Base-by-base conservation (phyloP, 2,329 filamentous ascomycete genomes). In the Rhynchosporium agropyri region DNA sequence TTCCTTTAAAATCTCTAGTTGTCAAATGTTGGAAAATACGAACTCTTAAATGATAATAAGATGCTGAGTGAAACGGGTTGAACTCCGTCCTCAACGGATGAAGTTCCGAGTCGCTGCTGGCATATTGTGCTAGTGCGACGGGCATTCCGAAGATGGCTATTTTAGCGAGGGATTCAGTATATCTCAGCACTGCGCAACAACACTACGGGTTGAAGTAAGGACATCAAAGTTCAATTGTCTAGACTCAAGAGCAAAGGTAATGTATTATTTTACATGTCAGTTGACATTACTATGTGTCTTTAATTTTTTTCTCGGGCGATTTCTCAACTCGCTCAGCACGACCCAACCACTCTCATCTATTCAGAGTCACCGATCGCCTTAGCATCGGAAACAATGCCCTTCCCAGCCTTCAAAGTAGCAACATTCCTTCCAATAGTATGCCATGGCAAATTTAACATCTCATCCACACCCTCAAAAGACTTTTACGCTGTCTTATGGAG, bases 401-500 rank as follows among this genome's bases (percentile, higher is more conserved):
- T 80, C 2, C 65, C 69, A 48, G 83, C 82, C 67, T 77, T 76
- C 56, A 74, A 68, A 65, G 71, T 71, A 70, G 84, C 54, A 13
- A 63, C 61, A 53, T 60, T 63, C 45, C 4, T 83, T 28, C 90
- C 90, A 67, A 94, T 91, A 74, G 84, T 82, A 74, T 89, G 86
- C 90, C 90, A 93, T 0, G 87, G 88, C 58, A 92, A 78, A 58
- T 83, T 83, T 71, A 92, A 92, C 66, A 92, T 79, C 31, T 81
- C 79, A 71, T 92, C 88, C 83, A 92, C 90, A 67, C 80, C 85
- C 78, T 90, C 87, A 7, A 90, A 79, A 56, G 78, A 79, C n/a
- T 81, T 79, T 0, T 89, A 89, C 0, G 83, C 83, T 0, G 88
- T 90, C 79, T 92, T 89, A 0, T 89, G 90, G 0, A 93, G 82